Base-by-base conservation (phyloP, 2,329 filamentous ascomycete species). In the Botrytis tulipae region DNA sequence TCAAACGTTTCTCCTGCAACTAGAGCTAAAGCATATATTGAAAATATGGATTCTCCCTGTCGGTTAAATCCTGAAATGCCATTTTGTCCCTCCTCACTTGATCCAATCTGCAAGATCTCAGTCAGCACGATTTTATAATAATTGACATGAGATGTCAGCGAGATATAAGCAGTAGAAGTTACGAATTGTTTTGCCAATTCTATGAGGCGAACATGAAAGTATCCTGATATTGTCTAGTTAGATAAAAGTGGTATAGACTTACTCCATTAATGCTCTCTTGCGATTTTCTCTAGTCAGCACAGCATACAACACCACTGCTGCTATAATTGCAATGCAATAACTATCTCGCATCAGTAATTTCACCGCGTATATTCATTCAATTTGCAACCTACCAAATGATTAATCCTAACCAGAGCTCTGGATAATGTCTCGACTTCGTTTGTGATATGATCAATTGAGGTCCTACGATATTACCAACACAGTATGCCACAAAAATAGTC, bases 401-500 rank as follows among this genome's bases (percentile, higher is more conserved):
- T 74, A 94, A 79, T 0, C 91, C 91, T 0, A 87, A 83, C 92
- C 91, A 94, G 14, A 94, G 79, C 77, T 89, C 87, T 0, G 92
- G 92, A 78, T 94, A 94, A 81, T 94, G 92, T 66, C 86, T 80
- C 0, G 80, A 82, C 76, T 91, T 91, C 0, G 89, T 90, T 81
- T 91, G 84, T n/a, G 87, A 90, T 77, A 88, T 88, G 59, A 94
- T 87, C 57, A 94, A 84, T 82, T 92, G 91, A 5, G 92, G 92
- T 0, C 92, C 92, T 37, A 94, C 89, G 69, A 94, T 94, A 77
- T 94, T 94, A 1, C 92, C 88, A 10, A 94, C 89, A 72, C 91
- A 92, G 79, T 94, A 94, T 0, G 90, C 91, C 0, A 93, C 90
- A 75, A 94, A 94, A 1, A 93, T 91, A 0, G 90, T 89, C 0